Evolutionary conservation across 2,329 filamentous ascomycete species (phyloP).

Genomic region (Fusarium oligoseptatum): DNA sequence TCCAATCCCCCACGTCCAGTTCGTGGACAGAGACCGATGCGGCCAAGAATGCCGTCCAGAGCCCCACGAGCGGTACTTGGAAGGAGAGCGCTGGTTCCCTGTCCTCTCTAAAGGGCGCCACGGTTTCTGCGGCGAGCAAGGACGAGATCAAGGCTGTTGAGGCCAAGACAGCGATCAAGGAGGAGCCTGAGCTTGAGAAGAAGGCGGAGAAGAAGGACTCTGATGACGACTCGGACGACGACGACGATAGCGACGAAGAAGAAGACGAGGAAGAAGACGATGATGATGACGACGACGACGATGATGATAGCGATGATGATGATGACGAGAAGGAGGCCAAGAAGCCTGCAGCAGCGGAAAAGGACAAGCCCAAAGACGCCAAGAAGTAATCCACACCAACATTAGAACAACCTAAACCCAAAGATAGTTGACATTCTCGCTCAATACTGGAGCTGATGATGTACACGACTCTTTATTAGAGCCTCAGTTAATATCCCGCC

Average conservation of each 20-base stretch:
- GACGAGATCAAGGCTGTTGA: constrained; percentile 56
- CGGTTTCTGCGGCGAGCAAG: constrained; percentile 49
- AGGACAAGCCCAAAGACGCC: constrained; percentile 30
- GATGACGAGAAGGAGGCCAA: constrained; percentile 33
- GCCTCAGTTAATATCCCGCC: constrained; percentile 34
- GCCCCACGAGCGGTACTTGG: constrained; percentile 59
- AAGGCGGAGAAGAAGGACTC: constrained; percentile 51
- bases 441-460: constrained; percentile 16
- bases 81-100: constrained; percentile 47
- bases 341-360: constrained; percentile 15
- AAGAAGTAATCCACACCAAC: constrained; percentile 21
- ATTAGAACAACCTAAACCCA: constrained; percentile 20
- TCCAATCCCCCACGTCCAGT: constrained; percentile 61
- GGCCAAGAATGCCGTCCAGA: constrained; percentile 55
- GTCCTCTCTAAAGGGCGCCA: constrained; percentile 47
- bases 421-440: constrained; percentile 12
- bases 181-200: constrained; percentile 55
- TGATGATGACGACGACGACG: constrained; percentile 21
- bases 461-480: constrained; percentile 26
- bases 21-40: constrained; percentile 54
- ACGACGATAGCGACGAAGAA: constrained; percentile 40
- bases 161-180: constrained; percentile 54
- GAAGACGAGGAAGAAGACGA: constrained; percentile 34
- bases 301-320: constrained; percentile 33
- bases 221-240: constrained; percentile 44